Evolutionary conservation across 2,329 filamentous ascomycete genomes (phyloP), one percentile per base, ranked within the genome.

Genomic region (Chrysosporium keratinophilum): DNA sequence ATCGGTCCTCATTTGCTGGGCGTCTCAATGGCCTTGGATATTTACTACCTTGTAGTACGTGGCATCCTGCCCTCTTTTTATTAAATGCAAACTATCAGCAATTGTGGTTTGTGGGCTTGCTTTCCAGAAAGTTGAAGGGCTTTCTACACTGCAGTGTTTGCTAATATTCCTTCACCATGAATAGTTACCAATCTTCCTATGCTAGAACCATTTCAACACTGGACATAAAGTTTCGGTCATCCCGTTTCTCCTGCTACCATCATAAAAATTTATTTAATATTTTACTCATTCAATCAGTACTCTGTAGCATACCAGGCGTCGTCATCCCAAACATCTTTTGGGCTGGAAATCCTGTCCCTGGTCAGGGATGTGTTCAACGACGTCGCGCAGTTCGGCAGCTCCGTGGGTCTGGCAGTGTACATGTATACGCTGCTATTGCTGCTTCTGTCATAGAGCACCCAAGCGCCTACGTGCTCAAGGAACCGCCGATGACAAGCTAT

Each of bases 281-380:
- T 19, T 10, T 42, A 15, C 10, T 15, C 20, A 34, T 37, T 10
- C n/a, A 9, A 40, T 15, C 15, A 55, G 53, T 55, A 3, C 49
- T 55, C n/a, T 55, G 52, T 20, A 82, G 77, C 0, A 73, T 82
- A 1, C 76, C 74, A 0, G 68, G 77, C 19, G 70, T 83, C 15
- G 66, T 82, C 3, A 73, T 82, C 5, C 72, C 74, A 0, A 74
- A 78, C 12, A 72, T 70, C 1, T 83, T 82, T 56, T 75, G 78
- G 0, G 69, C 74, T 14, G n/a, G 66, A 78, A 10, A 80, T 72
- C 1, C 80, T 83, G 54, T 77, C 76, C 0, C 67, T 84, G 0
- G 80, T 78, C 0, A 81, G 80, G 0, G 79, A 77, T 0, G 79
- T 84, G 0, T 83, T 83, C 63, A 82, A 80, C 57, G 81, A 78